Base-by-base conservation (phyloP, 148 eudicot species). In the Pharnaceum exiguum region DNA sequence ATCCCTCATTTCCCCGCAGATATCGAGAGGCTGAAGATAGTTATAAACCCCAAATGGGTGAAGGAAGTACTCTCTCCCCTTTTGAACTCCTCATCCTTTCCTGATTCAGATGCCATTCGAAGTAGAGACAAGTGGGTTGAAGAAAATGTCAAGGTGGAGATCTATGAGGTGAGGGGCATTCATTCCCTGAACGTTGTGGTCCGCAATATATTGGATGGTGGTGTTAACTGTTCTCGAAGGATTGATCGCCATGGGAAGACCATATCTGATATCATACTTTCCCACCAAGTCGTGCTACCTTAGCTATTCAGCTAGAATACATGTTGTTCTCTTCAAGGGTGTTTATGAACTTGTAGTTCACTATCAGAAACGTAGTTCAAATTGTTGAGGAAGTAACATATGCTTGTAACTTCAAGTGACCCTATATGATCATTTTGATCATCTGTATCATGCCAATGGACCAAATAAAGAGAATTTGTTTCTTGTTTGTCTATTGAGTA, bases 241-340 rank as follows among this genome's bases (percentile, higher is more conserved):
- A 94, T 94, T 39, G 99, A 94, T 40, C 71, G 96, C 22, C 99
- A 94, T 45, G 99, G 99, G 18, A 94, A 94, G 74, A 74, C 82
- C 4, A 66, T 86, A 21, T 94, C 99, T 0, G 99, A 94, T 69
- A 64, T 89, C 62, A 70, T 94, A 62, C 59, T 94, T 28, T 89
- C 82, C 65, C 96, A 84, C 62, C 47, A 69, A 60, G 87, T 94
- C 18, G 77, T 84, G 49, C 62, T 89, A 72, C 89, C 95, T 46
- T 80, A 37, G 52, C 18, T 37, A 29, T 58, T 59, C 37, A 51
- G 53, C 29, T 17, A 6, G 27, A 46, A 16, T 1, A 17, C 39
- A 49, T 19, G 13, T 46, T 27, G n/a, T n/a, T n/a, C n/a, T n/a
- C n/a, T n/a, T n/a, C n/a, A n/a, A n/a, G 4, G 31, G 22, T 37